Base-by-base conservation (phyloP, 2,329 filamentous ascomycete species). In the Cladophialophora psammophila region DNA sequence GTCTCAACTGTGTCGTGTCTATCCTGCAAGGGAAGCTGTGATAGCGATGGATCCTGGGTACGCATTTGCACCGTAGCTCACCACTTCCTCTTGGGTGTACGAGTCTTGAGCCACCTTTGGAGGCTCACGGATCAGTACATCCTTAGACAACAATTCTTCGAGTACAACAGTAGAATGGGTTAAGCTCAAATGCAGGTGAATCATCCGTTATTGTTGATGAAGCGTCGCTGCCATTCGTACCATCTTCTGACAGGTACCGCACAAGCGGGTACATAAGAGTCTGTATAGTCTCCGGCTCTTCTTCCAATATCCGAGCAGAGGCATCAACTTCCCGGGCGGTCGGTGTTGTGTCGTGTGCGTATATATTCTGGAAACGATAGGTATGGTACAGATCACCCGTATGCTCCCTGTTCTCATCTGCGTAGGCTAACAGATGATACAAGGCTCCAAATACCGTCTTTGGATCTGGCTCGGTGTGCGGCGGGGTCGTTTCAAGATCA, bases 401-500 rank as follows among this genome's bases (percentile, higher is more conserved):
- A 31, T 26, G 20, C 45, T 26, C 45, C 45, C 45, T 31, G 45
- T 50, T 50, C 13, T 10, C 12, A 12, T 58, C 55, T 42, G 55
- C 55, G 18, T 5, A 31, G 55, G 55, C 35, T 12, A 58, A 20
- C 26, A 58, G 55, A 38, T 50, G 45, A 20, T 31, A 50, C 45
- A 50, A 50, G 45, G 45, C 45, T 8, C 45, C 45, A 40, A 58
- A 40, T 26, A 58, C 26, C 10, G 55, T 36, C n/a, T 18, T 9
- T 31, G 35, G 26, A 35, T 60, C 57, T 35, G 57, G 57, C 38
- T 60, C 57, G 36, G 36, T 35, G 15, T 45, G 38, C 5, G 57
- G 57, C 40, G 26, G 40, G 13, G 57, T 45, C 8, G 20, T 50
- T 45, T 40, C 57, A 13, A 60, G 38, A 35, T 60, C 57, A 60